Evolutionary conservation across 495 filamentous ascomycete species (phyloP).

Genomic region (Trichoderma virens): DNA sequence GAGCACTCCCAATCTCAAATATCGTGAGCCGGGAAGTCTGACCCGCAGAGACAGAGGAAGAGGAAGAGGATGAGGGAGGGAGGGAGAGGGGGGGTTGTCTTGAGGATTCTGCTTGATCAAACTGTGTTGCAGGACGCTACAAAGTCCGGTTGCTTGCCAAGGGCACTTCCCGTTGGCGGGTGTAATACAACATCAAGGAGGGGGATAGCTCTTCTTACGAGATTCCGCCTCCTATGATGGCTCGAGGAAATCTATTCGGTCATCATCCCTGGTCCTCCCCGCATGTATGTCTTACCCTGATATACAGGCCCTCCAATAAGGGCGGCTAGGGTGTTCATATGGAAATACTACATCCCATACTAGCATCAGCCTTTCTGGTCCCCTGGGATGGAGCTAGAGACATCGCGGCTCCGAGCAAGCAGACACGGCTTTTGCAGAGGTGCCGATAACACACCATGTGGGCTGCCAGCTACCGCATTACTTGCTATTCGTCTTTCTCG

Average conservation of each 20-base stretch:
- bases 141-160: not conserved
- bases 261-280: not conserved
- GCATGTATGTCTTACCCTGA: not conserved
- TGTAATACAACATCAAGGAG: not conserved
- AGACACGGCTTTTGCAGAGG: not conserved
- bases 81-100: too few relatives aligned
- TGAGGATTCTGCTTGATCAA: not conserved
- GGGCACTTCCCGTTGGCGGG: not conserved
- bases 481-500: not conserved
- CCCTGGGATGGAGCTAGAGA: not conserved
- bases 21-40: not conserved
- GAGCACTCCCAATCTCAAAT: too few relatives aligned
- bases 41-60: not conserved
- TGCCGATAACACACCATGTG: not conserved
- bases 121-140: not conserved
- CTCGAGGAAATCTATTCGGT: not conserved
- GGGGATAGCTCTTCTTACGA: not conserved
- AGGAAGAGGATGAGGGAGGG: too few relatives aligned
- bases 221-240: not conserved
- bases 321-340: not conserved
- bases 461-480: not conserved
- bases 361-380: not conserved
- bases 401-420: not conserved
- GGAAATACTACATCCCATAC: not conserved
- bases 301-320: not conserved